Percentiles rank a stretch among this genome's conserved stretches.
phyloP scores from a whole-genome alignment of 345 rosid genomes.

The Psidium friedrichsthalianum region DNA sequence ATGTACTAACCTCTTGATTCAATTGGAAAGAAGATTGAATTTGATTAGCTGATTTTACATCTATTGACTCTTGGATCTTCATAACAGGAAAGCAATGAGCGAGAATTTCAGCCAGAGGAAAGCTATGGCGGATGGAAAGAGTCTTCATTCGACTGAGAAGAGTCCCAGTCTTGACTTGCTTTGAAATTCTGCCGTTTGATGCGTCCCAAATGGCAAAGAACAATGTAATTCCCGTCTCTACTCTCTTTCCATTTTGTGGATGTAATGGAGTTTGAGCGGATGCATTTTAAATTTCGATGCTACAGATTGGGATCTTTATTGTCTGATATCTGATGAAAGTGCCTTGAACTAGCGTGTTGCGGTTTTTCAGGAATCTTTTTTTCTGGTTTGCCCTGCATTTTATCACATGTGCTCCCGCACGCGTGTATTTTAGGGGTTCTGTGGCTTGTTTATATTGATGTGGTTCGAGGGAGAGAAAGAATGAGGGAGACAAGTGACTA shows the following conservation, averaged over 20 bases:
- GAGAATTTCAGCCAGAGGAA: slow-evolving; percentile 23
- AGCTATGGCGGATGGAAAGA: slow-evolving; percentile 61
- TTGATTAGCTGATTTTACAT: neutral
- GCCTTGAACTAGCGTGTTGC: neutral
- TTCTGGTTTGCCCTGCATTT: neutral
- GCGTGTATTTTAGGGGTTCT: neutral
- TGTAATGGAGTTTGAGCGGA: neutral
- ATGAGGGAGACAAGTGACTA: neutral
- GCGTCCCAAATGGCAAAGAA: neutral
- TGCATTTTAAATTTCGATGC: neutral
- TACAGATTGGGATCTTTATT: neutral
- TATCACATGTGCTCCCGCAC: neutral
- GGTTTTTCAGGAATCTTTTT: neutral
- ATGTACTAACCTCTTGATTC: neutral
- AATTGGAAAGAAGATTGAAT: neutral
- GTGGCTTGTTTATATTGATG: neutral
- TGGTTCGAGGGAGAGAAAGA: neutral
- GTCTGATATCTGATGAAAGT: neutral
- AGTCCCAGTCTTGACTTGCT: neutral
- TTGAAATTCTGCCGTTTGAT: neutral
- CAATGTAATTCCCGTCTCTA: neutral
- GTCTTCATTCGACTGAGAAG: slow-evolving; percentile 13
- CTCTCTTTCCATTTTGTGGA: neutral
- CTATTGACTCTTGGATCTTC: neutral
- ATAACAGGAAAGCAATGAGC: slow-evolving; percentile 15